Conservation (phyloP, 768 basidiomycete genomes). For the Russula ochroleuca region DNA sequence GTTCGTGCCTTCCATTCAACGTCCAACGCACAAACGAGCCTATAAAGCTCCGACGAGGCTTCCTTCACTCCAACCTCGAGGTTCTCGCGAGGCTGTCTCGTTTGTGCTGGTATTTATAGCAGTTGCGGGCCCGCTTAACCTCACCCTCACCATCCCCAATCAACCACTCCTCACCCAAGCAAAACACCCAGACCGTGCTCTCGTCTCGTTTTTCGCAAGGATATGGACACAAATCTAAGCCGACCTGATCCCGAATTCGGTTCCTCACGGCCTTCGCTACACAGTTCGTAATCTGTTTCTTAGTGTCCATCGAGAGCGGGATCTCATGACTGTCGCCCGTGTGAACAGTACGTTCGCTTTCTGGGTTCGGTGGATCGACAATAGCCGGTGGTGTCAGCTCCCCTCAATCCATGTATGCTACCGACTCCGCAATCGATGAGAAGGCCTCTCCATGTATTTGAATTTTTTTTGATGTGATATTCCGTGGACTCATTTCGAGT, state of each 20-base stretch:
- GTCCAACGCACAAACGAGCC: no score
- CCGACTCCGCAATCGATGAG: constrained; percentile 7
- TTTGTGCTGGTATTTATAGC: background rate
- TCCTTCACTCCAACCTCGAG: background rate
- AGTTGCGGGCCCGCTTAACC: no score
- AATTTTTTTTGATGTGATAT: background rate
- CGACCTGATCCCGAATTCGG: constrained; percentile 12
- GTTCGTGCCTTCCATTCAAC: background rate
- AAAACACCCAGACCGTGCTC: background rate
- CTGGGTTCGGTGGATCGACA: background rate
- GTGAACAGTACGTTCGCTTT: background rate
- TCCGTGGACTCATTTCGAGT: background rate
- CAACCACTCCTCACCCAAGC: background rate
- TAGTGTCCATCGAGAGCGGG: background rate
- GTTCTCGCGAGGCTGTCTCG: background rate
- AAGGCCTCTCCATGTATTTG: background rate
- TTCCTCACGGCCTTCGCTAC: background rate
- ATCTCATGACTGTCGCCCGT: background rate
- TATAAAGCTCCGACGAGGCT: background rate
- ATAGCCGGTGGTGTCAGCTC: background rate
- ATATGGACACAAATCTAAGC: background rate
- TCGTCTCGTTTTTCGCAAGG: background rate
- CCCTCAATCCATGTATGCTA: background rate
- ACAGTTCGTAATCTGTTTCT: constrained; percentile 2
- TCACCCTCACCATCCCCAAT: background rate